These are phyloP conservation scores for Serendipita vermifera DNA, from an alignment of 768 basidiomycete genomes.

Conservation along the genomic window DNA sequence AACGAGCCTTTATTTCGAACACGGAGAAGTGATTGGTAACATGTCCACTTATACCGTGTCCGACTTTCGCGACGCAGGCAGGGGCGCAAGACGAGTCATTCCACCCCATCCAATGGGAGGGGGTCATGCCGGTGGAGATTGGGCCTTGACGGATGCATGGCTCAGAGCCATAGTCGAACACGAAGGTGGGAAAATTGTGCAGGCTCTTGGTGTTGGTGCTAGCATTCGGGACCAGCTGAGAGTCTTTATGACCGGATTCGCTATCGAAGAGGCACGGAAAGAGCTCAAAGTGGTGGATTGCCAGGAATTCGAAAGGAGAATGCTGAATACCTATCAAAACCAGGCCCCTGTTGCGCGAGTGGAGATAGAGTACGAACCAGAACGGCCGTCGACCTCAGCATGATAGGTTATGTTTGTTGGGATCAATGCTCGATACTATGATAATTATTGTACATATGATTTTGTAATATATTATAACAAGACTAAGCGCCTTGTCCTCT, in stretches of 20 bases:
- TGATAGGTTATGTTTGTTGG: not conserved
- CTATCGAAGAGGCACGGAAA: constrained; percentile 63
- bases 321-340: not conserved
- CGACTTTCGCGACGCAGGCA: constrained; percentile 49
- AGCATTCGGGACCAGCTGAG: constrained; percentile 28
- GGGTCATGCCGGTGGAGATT: constrained; percentile 75
- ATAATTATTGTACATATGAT: not conserved
- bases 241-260: constrained; percentile 77
- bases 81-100: constrained; percentile 25
- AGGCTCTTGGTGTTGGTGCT: constrained; percentile 24
- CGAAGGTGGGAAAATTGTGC: constrained; percentile 42
- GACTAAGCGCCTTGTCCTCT: not conserved
- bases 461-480: no score
- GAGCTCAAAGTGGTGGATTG: constrained; percentile 61
- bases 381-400: not conserved
- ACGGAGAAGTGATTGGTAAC: constrained; percentile 82
- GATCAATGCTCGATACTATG: not conserved
- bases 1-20: constrained; percentile 69
- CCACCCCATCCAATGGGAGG: constrained; percentile 43
- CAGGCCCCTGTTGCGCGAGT: not conserved
- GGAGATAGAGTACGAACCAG: not conserved
- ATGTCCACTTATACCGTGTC: constrained; percentile 63
- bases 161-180: constrained; percentile 46
- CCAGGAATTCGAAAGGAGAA: constrained; percentile 40
- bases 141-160: constrained; percentile 62